Conservation (phyloP, 805 yeast genomes). For the Yarrowia bubula region DNA sequence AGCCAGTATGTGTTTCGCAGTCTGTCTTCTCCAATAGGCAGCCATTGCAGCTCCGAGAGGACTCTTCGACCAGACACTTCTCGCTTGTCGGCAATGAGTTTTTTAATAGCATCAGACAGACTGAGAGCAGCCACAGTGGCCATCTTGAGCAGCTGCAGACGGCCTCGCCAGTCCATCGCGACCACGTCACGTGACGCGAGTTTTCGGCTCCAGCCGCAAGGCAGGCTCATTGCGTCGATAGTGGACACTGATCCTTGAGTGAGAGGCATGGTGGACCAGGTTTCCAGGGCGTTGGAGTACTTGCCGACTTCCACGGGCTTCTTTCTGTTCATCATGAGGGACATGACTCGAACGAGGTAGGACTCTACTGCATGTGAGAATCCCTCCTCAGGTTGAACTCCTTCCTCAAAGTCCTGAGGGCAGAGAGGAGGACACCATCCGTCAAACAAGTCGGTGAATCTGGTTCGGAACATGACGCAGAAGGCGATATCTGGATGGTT, state of each 20-base stretch:
- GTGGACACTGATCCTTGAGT: slow-evolving; percentile 34
- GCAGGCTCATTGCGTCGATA: slow-evolving; percentile 30
- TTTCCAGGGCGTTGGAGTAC: slow-evolving; percentile 42
- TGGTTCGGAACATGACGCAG: slow-evolving; percentile 36
- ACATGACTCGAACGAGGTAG: slow-evolving; percentile 40
- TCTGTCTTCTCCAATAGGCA: slow-evolving; percentile 34
- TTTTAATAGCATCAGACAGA: slow-evolving; percentile 30
- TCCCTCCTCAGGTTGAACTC: slow-evolving; percentile 31
- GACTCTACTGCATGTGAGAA: slow-evolving; percentile 36
- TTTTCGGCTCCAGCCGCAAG: slow-evolving; percentile 11
- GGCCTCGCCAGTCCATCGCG: slow-evolving; percentile 38
- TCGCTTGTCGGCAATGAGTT: slow-evolving; percentile 24
- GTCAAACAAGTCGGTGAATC: slow-evolving; percentile 36
- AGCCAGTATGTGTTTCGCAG: slow-evolving; percentile 33
- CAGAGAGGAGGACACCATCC: slow-evolving; percentile 39
- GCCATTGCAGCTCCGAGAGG: slow-evolving; percentile 23
- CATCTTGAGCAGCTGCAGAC: slow-evolving; percentile 39
- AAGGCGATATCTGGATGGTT: slow-evolving; percentile 37
- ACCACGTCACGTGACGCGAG: slow-evolving; percentile 33
- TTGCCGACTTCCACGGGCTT: slow-evolving; percentile 42
- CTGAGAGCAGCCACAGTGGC: slow-evolving; percentile 33
- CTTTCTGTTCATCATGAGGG: slow-evolving; percentile 43
- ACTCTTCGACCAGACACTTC: neutral
- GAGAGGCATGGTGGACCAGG: slow-evolving; percentile 37
- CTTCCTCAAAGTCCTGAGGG: slow-evolving; percentile 46